Percentiles rank a stretch among this genome's conserved stretches.
These are phyloP conservation scores for Rhodotorula sphaerocarpa DNA, from an alignment of 768 basidiomycete species.

Conservation along the genomic window DNA sequence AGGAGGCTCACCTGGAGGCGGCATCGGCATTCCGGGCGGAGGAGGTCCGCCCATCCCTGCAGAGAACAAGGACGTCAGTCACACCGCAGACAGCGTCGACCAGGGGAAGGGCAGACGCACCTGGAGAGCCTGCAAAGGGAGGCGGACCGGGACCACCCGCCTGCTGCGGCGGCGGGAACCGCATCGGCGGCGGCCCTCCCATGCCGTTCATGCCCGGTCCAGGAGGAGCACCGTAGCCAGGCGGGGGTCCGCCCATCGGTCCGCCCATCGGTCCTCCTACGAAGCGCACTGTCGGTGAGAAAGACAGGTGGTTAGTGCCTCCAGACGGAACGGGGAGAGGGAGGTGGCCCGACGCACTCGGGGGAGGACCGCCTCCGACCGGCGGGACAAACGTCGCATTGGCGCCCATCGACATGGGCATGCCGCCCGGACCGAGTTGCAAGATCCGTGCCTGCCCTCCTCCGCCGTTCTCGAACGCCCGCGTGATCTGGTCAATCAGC, in stretches of 20 bases:
- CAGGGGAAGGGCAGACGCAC: background rate
- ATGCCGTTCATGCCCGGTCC: background rate
- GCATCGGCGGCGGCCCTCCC: background rate
- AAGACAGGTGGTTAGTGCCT: too few relatives aligned
- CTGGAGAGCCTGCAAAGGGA: background rate
- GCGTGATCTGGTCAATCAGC: conserved; percentile 97
- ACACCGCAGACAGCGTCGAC: too few relatives aligned
- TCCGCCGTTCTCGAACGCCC: conserved; percentile 70
- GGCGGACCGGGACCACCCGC: background rate
- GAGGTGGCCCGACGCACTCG: background rate
- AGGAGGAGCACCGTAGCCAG: background rate
- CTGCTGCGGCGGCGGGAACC: conserved; percentile 4
- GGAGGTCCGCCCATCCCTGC: background rate
- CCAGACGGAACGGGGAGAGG: too few relatives aligned
- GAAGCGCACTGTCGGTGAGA: conserved; percentile 15
- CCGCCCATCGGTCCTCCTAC: conserved; percentile 10
- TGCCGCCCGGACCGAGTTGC: conserved; percentile 15
- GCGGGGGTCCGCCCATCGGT: background rate
- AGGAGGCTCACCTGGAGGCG: background rate
- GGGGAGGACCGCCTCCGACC: background rate
- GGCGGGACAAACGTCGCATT: conserved; percentile 7
- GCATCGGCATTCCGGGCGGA: background rate
- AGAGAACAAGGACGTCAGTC: background rate
- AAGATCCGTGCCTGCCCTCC: conserved; percentile 19
- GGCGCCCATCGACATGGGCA: conserved; percentile 20